Evolutionary conservation across 192 early-diverging fungal species (phyloP).

Genomic region (Mortierella claussenii): DNA sequence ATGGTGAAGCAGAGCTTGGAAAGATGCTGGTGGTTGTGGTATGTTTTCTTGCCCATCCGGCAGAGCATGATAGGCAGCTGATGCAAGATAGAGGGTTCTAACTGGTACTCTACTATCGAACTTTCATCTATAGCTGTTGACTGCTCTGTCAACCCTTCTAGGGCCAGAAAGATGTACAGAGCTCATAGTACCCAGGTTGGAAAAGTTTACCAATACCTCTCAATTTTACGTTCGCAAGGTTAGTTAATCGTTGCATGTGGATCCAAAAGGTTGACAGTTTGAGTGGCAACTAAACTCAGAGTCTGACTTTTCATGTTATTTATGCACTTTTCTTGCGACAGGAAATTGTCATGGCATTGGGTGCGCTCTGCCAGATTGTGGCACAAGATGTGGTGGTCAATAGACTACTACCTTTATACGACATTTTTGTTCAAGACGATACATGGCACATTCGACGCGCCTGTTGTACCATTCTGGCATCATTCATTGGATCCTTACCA

Average conservation of each 20-base stretch:
- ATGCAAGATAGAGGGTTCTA: no score
- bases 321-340: conserved; percentile 10
- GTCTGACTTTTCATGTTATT: conserved; percentile 1
- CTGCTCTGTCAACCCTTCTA: conserved; percentile 57
- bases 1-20: conserved; percentile 54
- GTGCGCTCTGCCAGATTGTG: conserved; percentile 27
- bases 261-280: no score
- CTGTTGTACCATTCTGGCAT: conserved; percentile 59
- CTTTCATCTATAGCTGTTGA: conserved; percentile 55
- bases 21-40: conserved; percentile 58
- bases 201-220: conserved; percentile 55
- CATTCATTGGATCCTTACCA: conserved; percentile 59
- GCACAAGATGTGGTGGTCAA: conserved; percentile 34
- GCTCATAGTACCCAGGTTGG: conserved; percentile 61
- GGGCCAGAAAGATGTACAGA: conserved; percentile 58
- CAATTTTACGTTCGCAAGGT: conserved; percentile 70
- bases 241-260: no score
- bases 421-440: conserved; percentile 58
- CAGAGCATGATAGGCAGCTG: no score
- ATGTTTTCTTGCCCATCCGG: conserved; percentile 7
- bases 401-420: conserved; percentile 63
- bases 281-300: no score
- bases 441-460: conserved; percentile 71
- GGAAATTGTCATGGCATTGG: conserved; percentile 53
- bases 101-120: no score